Conservation (phyloP, 2,329 filamentous ascomycete species). For the Seiridium cupressi region DNA sequence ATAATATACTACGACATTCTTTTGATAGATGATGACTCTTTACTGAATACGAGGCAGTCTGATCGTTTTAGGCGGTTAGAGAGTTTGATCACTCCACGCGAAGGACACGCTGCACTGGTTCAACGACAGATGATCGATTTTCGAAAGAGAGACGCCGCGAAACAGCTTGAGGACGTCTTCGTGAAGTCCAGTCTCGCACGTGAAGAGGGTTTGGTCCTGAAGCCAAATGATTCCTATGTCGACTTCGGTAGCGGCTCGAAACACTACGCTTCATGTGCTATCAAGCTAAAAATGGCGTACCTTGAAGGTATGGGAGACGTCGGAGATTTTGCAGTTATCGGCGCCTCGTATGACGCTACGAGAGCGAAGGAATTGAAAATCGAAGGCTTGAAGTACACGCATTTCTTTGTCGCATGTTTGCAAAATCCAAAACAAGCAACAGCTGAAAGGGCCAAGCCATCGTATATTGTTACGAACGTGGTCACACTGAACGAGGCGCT, state of each 20-base stretch:
- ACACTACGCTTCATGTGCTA: conserved; percentile 51
- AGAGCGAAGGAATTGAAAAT: conserved; percentile 57
- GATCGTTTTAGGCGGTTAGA: conserved; percentile 61
- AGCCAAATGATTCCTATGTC: conserved; percentile 79
- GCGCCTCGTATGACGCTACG: conserved; percentile 67
- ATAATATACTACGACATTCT: conserved; percentile 61
- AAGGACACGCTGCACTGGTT: conserved; percentile 66
- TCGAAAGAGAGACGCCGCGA: conserved; percentile 45
- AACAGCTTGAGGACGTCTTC: conserved; percentile 62
- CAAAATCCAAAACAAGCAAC: conserved; percentile 62
- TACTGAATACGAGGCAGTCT: conserved; percentile 51
- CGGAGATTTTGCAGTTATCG: conserved; percentile 78
- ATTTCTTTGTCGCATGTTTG: conserved; percentile 77
- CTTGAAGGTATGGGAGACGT: conserved; percentile 75
- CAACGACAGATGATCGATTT: conserved; percentile 69
- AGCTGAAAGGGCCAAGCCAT: conserved; percentile 49
- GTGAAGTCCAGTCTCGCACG: conserved; percentile 62
- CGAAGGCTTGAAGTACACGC: conserved; percentile 66
- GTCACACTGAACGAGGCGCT: conserved; percentile 54
- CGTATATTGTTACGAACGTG: conserved; percentile 65
- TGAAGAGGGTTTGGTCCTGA: conserved; percentile 79
- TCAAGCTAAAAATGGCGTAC: conserved; percentile 90
- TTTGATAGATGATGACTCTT: conserved; percentile 50
- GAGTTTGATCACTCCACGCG: conserved; percentile 46
- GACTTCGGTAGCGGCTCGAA: conserved; percentile 38